Conservation (phyloP, 306 rosid genomes). For the Trifolium fragiferum region DNA sequence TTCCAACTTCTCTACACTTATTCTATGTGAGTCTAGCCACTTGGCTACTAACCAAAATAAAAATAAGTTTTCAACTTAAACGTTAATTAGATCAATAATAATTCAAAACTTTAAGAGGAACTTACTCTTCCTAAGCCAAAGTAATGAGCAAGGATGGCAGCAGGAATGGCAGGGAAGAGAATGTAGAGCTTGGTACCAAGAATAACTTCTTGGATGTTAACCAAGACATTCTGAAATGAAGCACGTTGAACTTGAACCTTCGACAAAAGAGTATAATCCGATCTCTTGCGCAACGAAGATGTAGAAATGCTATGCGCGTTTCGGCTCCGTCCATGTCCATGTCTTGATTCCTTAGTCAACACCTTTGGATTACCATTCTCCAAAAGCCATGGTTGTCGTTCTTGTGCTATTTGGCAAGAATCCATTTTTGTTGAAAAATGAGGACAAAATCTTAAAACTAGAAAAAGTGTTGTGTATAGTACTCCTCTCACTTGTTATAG, state of each 20-base stretch:
- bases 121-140: slow-evolving; percentile 74
- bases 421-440: slow-evolving; percentile 47
- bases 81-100: background rate
- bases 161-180: slow-evolving; percentile 75
- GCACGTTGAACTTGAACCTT: slow-evolving; percentile 52
- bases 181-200: slow-evolving; percentile 82
- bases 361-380: slow-evolving; percentile 67
- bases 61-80: background rate
- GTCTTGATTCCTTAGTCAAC: slow-evolving; percentile 59
- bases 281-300: slow-evolving; percentile 71
- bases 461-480: slow-evolving; percentile 10
- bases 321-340: slow-evolving; percentile 46
- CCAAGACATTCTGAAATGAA: slow-evolving; percentile 49
- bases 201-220: slow-evolving; percentile 73
- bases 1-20: too few species aligned
- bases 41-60: too few species aligned
- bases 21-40: too few species aligned
- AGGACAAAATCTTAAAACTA: background rate
- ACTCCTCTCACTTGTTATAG: background rate
- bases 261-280: slow-evolving; percentile 61
- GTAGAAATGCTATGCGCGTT: slow-evolving; percentile 83
- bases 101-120: background rate
- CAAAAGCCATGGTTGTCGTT: slow-evolving; percentile 51
- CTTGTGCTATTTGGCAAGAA: slow-evolving; percentile 46
- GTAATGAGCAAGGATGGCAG: slow-evolving; percentile 61